Evolutionary conservation across 2,329 filamentous ascomycete species (phyloP).

Genomic region (Elsinoe ampelina): DNA sequence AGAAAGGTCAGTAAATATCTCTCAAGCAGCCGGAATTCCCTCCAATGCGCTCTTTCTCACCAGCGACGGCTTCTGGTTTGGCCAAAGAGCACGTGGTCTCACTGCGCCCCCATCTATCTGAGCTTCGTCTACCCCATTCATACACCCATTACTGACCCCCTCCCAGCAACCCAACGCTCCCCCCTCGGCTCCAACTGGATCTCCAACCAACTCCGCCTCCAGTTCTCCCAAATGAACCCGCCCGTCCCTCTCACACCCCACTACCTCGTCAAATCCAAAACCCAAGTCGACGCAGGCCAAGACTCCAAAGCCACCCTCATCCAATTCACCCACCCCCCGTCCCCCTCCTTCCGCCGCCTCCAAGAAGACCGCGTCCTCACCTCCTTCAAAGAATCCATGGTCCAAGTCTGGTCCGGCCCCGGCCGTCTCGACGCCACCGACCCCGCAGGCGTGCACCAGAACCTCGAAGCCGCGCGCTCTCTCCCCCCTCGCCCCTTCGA

Average conservation of each 20-base stretch:
- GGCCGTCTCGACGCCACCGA: slow-evolving; percentile 49
- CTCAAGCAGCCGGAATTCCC: not conserved
- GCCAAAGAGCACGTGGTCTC: no score
- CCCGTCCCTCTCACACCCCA: slow-evolving; percentile 72
- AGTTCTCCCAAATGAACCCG: slow-evolving; percentile 60
- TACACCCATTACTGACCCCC: slow-evolving; percentile 1
- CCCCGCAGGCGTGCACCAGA: slow-evolving; percentile 41
- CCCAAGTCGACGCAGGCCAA: slow-evolving; percentile 74
- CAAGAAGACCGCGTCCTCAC: slow-evolving; percentile 89
- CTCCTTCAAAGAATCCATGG: slow-evolving; percentile 96
- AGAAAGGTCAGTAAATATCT: slow-evolving; percentile 45
- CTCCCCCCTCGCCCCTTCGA: slow-evolving; percentile 83
- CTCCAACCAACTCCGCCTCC: slow-evolving; percentile 72
- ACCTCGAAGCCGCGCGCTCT: slow-evolving; percentile 64
- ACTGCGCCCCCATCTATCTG: not conserved
- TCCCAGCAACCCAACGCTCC: slow-evolving; percentile 65
- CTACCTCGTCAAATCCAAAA: slow-evolving; percentile 81
- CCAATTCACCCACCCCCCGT: slow-evolving; percentile 53
- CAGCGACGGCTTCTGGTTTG: no score
- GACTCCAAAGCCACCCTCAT: slow-evolving; percentile 68
- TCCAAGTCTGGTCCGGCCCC: slow-evolving; percentile 83
- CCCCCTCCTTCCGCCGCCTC: slow-evolving; percentile 65
- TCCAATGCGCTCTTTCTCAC: no score
- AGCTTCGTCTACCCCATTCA: slow-evolving; percentile 4
- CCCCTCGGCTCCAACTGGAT: slow-evolving; percentile 83